phyloP scores from a whole-genome alignment of 495 filamentous ascomycete genomes.

The Penicillium lagena region DNA sequence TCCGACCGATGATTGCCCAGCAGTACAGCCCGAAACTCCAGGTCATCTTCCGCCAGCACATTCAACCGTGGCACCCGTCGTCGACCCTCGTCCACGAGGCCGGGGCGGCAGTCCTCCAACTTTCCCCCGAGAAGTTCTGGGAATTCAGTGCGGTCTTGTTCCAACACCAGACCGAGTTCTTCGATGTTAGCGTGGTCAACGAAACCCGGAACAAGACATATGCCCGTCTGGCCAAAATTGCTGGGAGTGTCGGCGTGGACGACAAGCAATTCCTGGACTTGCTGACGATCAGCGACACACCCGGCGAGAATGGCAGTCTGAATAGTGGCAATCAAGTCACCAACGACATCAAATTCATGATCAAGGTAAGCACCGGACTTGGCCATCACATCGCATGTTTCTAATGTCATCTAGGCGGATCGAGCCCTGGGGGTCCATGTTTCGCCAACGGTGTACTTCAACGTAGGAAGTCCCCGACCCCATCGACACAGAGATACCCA shows the following conservation, averaged over 20 bases:
- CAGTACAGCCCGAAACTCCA: conserved; percentile 56
- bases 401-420: conserved; percentile 41
- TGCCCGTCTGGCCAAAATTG: conserved; percentile 63
- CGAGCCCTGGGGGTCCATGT: conserved; percentile 78
- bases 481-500: not conserved
- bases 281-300: conserved; percentile 57
- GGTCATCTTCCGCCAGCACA: conserved; percentile 80
- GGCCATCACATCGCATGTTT: not conserved
- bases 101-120: conserved; percentile 63
- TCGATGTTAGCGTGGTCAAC: conserved; percentile 74
- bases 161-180: conserved; percentile 61
- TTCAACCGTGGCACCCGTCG: conserved; percentile 94
- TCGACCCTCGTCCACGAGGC: conserved; percentile 87
- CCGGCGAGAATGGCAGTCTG: conserved; percentile 52
- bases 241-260: conserved; percentile 57
- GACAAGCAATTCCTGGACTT: conserved; percentile 57
- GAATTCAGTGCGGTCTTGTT: conserved; percentile 70
- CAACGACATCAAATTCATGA: conserved; percentile 74
- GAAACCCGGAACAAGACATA: conserved; percentile 86
- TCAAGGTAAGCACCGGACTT: conserved; percentile 51
- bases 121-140: conserved; percentile 68
- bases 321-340: conserved; percentile 76
- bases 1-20: conserved; percentile 47
- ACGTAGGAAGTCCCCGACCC: conserved; percentile 36
- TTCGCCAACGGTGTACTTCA: conserved; percentile 81